phyloP scores from a whole-genome alignment of 2,329 filamentous ascomycete genomes.

The Colletotrichum lindemuthianum region DNA sequence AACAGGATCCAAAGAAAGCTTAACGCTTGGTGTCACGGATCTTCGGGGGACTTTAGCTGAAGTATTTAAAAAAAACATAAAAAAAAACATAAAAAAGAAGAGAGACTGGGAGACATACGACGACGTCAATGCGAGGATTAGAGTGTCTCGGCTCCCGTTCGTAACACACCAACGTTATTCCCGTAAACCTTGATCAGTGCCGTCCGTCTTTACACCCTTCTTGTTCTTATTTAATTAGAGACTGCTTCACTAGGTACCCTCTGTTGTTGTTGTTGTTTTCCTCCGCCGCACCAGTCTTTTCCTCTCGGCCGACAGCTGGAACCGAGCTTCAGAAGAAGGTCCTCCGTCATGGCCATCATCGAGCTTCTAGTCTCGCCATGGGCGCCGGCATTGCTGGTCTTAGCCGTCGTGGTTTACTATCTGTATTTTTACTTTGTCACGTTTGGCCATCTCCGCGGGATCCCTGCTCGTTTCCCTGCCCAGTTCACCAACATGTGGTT shows the following conservation, averaged over 20 bases:
- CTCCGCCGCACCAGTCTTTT: too few relatives aligned
- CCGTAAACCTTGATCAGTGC: slow-evolving; percentile 5
- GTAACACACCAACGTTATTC: background rate
- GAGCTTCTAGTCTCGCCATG: slow-evolving; percentile 31
- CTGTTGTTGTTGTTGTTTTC: background rate
- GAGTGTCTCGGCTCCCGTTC: slow-evolving; percentile 4
- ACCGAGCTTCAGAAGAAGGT: background rate
- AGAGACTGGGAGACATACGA: background rate
- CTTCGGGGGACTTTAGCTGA: slow-evolving; percentile 4
- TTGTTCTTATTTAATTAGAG: too few relatives aligned
- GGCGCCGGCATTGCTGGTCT: slow-evolving; percentile 23
- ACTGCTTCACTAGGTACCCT: background rate
- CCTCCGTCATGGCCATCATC: slow-evolving; percentile 24
- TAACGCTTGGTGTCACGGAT: slow-evolving; percentile 16
- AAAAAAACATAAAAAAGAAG: background rate
- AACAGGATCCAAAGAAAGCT: slow-evolving; percentile 16
- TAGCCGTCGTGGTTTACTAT: slow-evolving; percentile 32
- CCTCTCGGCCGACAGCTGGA: too few relatives aligned
- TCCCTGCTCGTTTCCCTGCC: slow-evolving; percentile 71
- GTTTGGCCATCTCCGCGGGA: slow-evolving; percentile 56
- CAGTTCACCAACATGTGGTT: slow-evolving; percentile 85
- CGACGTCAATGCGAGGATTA: background rate
- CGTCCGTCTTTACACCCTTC: too few relatives aligned
- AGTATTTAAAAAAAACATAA: background rate
- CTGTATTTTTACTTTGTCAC: slow-evolving; percentile 70